Base-by-base conservation (phyloP, 306 rosid genomes). In the Vigna nakashimae region DNA sequence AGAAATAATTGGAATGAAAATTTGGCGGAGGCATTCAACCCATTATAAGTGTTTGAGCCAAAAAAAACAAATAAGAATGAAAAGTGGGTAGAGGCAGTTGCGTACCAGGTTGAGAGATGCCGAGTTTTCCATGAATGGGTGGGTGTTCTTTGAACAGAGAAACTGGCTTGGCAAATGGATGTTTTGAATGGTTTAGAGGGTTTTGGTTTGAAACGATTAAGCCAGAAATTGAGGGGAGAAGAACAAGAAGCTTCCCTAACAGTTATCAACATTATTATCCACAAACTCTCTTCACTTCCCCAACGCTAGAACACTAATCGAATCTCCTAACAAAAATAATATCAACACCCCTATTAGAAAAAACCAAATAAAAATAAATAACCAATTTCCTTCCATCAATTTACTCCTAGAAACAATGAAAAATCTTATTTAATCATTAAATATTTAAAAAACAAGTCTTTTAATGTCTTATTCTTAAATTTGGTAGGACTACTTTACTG, bases 261-360 rank as follows among this genome's bases (percentile, higher is more conserved):
- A 65, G 93, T 86, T 86, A 88, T 88, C 97, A 89, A 79, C 97
- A 93, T 93, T 59, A 48, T 87, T 80, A 80, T 87, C 86, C 57
- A 45, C 73, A 55, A 8, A 38, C 71, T 80, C 53, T 1, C 72
- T 59, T 65, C 82, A 6, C 68, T 40, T 64, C 55, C 69, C 69
- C 20, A 60, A 2, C 68, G 56, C n/a, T 40, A 40, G 2, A 2
- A 40, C 0, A 40, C 10, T 43, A 10, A 10, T 15, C 3, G 14
- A 43, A 43, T 11, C 48, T 45, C 50, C 0, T 45, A 9, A 10
- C 48, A 11, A 45, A 45, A 45, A 45, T 45, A 12, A 45, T 45
- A 45, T 45, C 5, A 12, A 45, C 15, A 14, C 15, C 15, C 15
- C 13, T 45, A 45, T 43, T 45, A 11, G 28, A 26, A 45, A 43